Evolutionary conservation across 768 basidiomycete genomes (phyloP).

Genomic region (Leccinum longicurvipes): DNA sequence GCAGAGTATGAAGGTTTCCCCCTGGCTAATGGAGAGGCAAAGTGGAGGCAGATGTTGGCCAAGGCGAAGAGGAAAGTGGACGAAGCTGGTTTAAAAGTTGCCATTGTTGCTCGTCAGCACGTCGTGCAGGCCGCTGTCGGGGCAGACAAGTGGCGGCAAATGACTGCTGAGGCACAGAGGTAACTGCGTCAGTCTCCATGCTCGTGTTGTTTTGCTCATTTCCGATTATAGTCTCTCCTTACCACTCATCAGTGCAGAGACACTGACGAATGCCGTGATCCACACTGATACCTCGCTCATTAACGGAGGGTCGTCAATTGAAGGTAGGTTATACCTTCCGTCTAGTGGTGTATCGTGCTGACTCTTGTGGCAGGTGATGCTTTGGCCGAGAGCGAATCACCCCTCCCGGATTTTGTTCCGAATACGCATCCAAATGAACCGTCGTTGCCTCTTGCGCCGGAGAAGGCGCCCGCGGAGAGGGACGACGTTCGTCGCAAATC

Average conservation of each 20-base stretch:
- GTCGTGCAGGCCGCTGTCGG: conserved; percentile 52
- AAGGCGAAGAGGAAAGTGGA: conserved; percentile 49
- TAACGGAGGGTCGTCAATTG: conserved; percentile 16
- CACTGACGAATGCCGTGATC: conserved; percentile 51
- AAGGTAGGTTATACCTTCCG: conserved; percentile 13
- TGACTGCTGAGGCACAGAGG: conserved; percentile 51
- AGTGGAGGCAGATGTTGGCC: conserved; percentile 50
- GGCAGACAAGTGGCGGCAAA: conserved; percentile 48
- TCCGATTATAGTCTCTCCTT: conserved; percentile 35
- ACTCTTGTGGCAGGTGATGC: conserved; percentile 1
- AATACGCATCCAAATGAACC: conserved; percentile 55
- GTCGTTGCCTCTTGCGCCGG: conserved; percentile 29
- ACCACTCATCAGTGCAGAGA: conserved; percentile 42
- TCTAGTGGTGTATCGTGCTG: not conserved
- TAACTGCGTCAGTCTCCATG: conserved; percentile 24
- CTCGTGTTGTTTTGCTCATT: conserved; percentile 5
- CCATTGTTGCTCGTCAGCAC: conserved; percentile 50
- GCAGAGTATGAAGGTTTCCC: conserved; percentile 65
- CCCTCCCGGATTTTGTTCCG: conserved; percentile 48
- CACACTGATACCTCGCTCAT: conserved; percentile 35
- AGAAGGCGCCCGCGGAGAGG: conserved; percentile 16
- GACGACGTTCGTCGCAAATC: conserved; percentile 5
- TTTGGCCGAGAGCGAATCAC: conserved; percentile 26
- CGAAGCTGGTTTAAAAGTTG: conserved; percentile 42
- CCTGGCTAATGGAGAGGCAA: conserved; percentile 44